phyloP scores from a whole-genome alignment of 257 asterid species.

The Voacanga thouarsii region DNA sequence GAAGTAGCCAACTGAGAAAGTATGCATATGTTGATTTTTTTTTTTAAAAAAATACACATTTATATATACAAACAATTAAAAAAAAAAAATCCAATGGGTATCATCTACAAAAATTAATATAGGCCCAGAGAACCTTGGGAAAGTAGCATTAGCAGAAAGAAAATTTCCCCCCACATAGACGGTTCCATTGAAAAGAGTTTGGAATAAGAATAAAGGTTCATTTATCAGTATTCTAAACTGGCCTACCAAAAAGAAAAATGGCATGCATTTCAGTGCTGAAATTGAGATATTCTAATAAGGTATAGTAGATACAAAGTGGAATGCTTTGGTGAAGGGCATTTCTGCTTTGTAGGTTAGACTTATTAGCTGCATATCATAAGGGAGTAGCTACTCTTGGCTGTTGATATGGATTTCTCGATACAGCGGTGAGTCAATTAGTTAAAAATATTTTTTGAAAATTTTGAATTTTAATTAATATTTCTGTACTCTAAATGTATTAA shows the following conservation, averaged over 20 bases:
- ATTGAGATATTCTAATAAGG: too few relatives aligned
- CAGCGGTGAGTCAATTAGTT: too few relatives aligned
- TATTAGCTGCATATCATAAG: background rate
- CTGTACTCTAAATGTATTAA: too few relatives aligned
- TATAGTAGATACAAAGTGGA: background rate
- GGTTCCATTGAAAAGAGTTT: background rate
- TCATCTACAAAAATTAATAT: background rate
- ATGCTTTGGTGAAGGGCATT: constrained; percentile 15
- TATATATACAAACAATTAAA: background rate
- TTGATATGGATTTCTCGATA: too few relatives aligned
- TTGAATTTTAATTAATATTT: too few relatives aligned
- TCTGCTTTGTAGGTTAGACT: background rate
- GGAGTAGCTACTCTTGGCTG: too few relatives aligned
- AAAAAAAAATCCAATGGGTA: background rate
- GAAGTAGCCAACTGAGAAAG: constrained; percentile 7
- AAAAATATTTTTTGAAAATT: too few relatives aligned
- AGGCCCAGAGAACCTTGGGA: constrained; percentile 24
- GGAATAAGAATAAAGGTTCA: constrained; percentile 31
- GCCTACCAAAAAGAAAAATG: constrained; percentile 11
- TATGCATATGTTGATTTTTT: background rate
- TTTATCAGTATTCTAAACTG: background rate
- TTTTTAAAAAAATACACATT: background rate
- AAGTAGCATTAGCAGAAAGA: constrained; percentile 2
- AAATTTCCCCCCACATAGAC: background rate
- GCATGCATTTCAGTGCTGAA: too few relatives aligned